Percentiles rank a stretch among this genome's conserved stretches.
Evolutionary conservation across 2,329 filamentous ascomycete species (phyloP).

Genomic region (Lomentospora prolificans): DNA sequence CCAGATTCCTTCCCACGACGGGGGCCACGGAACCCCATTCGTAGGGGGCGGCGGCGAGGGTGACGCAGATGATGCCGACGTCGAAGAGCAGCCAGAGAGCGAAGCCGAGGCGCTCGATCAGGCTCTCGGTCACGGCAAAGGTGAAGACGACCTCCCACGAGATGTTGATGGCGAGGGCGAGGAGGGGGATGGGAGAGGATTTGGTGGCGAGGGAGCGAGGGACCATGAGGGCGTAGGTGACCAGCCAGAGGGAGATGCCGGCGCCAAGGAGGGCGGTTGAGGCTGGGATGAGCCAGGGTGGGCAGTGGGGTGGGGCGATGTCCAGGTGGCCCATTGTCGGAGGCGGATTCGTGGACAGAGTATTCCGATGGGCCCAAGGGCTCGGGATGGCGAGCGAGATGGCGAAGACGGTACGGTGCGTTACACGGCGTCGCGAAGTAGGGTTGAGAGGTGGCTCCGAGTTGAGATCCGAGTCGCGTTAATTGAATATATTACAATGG

Average conservation of each 20-base stretch:
- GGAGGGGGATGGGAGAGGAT: constrained; percentile 39
- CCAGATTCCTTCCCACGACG: constrained; percentile 30
- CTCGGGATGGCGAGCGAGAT: too few species aligned
- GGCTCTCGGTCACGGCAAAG: constrained; percentile 33
- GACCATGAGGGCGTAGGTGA: constrained; percentile 36
- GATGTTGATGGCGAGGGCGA: constrained; percentile 38
- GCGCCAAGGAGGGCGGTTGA: constrained; percentile 23
- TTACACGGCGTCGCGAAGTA: too few species aligned
- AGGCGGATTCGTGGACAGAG: too few species aligned
- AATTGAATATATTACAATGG: too few species aligned
- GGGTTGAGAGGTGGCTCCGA: too few species aligned
- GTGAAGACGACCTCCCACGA: constrained; percentile 42
- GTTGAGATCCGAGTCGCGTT: too few species aligned
- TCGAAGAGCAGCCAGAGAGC: constrained; percentile 39
- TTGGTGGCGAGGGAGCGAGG: constrained; percentile 33
- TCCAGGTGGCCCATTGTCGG: constrained; percentile 30
- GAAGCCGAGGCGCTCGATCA: constrained; percentile 34
- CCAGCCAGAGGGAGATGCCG: constrained; percentile 30
- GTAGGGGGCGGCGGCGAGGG: constrained; percentile 32
- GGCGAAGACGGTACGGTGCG: too few species aligned
- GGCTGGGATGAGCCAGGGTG: constrained; percentile 27
- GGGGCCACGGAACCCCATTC: constrained; percentile 28
- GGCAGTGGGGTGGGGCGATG: constrained; percentile 24
- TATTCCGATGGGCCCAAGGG: too few species aligned
- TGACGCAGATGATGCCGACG: constrained; percentile 33